phyloP scores from a whole-genome alignment of 75 land plant genomes.

The Picea sitchensis region DNA sequence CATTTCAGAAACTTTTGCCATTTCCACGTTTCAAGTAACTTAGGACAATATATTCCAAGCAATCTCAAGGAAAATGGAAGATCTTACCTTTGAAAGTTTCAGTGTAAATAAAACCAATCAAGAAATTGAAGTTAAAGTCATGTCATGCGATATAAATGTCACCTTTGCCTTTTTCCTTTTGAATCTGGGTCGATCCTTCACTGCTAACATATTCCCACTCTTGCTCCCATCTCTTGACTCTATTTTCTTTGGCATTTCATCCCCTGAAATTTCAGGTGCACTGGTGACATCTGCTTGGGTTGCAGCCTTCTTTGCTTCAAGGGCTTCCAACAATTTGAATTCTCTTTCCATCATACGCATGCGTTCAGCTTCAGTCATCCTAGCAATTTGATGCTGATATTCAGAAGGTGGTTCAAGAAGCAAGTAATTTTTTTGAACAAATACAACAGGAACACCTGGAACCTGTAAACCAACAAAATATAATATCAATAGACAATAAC shows the following conservation, averaged over 20 bases:
- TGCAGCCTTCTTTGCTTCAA: slow-evolving; percentile 16
- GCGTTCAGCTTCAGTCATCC: slow-evolving; percentile 53
- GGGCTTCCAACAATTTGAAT: slow-evolving; percentile 26
- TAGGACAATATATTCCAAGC: too few species aligned
- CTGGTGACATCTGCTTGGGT: slow-evolving; percentile 12
- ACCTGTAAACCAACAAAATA: slow-evolving; percentile 28
- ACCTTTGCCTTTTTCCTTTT: slow-evolving; percentile 87
- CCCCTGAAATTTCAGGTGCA: slow-evolving; percentile 13
- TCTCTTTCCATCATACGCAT: slow-evolving; percentile 60
- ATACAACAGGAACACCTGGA: slow-evolving; percentile 81
- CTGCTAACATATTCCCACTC: slow-evolving; percentile 12
- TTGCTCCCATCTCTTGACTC: slow-evolving; percentile 2
- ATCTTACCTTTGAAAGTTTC: too few species aligned
- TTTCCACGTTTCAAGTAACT: too few species aligned
- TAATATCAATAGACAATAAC: background rate
- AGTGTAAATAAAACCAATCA: too few species aligned
- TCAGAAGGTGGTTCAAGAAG: slow-evolving; percentile 76
- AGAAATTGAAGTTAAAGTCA: too few species aligned
- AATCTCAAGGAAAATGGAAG: too few species aligned
- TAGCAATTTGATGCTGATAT: slow-evolving; percentile 58
- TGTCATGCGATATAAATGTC: too few species aligned
- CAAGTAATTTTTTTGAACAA: slow-evolving; percentile 60
- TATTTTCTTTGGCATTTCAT: slow-evolving; percentile 7
- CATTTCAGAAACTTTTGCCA: too few species aligned
- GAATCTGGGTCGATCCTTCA: slow-evolving; percentile 47